Base-by-base conservation (phyloP, 495 filamentous ascomycete species). In the Xylaria acuta region DNA sequence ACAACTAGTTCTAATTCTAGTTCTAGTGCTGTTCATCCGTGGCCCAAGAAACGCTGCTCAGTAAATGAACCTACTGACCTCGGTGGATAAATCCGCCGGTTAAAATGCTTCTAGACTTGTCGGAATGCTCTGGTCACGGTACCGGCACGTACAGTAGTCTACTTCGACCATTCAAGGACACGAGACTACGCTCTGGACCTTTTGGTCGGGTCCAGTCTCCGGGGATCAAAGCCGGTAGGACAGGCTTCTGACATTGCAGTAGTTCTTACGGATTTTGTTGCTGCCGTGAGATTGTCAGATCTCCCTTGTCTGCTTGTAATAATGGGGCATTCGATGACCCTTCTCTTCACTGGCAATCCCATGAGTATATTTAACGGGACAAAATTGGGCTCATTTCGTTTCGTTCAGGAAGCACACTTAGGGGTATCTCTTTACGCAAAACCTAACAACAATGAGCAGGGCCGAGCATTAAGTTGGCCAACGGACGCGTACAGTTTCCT, bases 221-320 rank as follows among this genome's bases (percentile, higher is more conserved):
- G 68, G 68, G 54, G 58, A 70, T 63, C 56, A 34, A 49, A 63
- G 68, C 68, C 68, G 68, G 62, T 70, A 58, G 64, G 41, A 27
- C 67, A 25, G 34, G 45, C 41, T 22, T 51, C 30, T 66, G 45
- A 47, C 62, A 27, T 64, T 64, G 40, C 47, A 59, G 54, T 36
- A 36, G 49, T 69, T 45, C 30, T 62, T 40, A 51, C 58, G 9
- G 41, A 7, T 41, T 49, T 32, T 51, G 30, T 38, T 63, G n/a
- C 34, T 70, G 12, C 51, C 18, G 14, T 51, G 12, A 53, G 25
- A 53, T 30, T 40, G 27, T n/a, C 27, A 51, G n/a, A 41, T 18
- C 36, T 45, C 38, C 66, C 66, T 43, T 45, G 34, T 25, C 41
- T 38, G 9, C 60, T 43, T 30, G 2, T 30, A 8, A 64, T 43